Conservation (phyloP, 2,329 filamentous ascomycete species). For the Microdochium paspali region DNA sequence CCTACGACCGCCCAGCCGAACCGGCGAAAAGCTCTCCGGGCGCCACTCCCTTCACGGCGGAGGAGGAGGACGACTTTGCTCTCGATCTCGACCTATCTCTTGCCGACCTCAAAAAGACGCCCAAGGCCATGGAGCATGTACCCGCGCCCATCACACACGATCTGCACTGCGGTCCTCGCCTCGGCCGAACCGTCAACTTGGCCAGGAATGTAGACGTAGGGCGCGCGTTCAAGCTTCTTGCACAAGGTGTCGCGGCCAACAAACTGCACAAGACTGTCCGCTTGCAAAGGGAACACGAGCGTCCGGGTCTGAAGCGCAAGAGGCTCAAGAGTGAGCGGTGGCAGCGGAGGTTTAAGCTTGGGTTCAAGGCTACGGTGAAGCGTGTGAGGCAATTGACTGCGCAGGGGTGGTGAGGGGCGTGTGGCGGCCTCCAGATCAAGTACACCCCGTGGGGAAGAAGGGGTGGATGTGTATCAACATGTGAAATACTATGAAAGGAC, state of each 20-base stretch:
- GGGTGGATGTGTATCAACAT: neutral
- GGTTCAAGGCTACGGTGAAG: conserved; percentile 54
- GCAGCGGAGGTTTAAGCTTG: conserved; percentile 57
- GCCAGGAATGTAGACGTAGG: conserved; percentile 31
- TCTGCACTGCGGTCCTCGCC: conserved; percentile 29
- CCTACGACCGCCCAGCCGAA: conserved; percentile 5
- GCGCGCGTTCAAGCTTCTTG: conserved; percentile 32
- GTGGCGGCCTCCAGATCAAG: neutral
- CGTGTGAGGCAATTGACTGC: conserved; percentile 61
- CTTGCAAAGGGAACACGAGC: conserved; percentile 63
- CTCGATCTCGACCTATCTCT: conserved; percentile 16
- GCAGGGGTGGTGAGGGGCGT: conserved; percentile 61
- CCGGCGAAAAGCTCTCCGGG: neutral
- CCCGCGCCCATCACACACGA: conserved; percentile 9
- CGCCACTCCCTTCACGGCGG: too few relatives aligned
- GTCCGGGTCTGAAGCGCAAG: conserved; percentile 69
- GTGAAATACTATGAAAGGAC: neutral
- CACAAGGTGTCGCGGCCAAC: conserved; percentile 37
- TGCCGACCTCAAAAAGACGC: conserved; percentile 10
- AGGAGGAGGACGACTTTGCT: conserved; percentile 7
- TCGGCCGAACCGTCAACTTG: conserved; percentile 34
- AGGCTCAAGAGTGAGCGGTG: conserved; percentile 60
- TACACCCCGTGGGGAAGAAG: neutral
- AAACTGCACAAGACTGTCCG: conserved; percentile 44
- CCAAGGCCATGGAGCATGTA: conserved; percentile 4